A percentile compares a stretch with the other conserved stretches of the same genome.
Evolutionary conservation across 345 rosid genomes (phyloP).

Genomic region (Viola odorata): DNA sequence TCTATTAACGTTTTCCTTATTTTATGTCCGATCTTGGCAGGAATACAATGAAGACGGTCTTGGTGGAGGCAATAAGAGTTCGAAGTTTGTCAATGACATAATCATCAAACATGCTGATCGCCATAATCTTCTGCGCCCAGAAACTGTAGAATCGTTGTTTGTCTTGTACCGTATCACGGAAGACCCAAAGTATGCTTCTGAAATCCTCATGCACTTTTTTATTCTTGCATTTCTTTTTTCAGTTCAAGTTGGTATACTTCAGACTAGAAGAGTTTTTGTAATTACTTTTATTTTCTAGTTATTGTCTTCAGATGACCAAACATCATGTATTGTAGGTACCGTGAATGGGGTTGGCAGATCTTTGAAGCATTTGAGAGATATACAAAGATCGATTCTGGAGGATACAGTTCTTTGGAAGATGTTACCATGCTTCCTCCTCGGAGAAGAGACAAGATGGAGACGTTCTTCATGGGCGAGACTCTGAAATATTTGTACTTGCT

Average conservation of each 20-base stretch:
- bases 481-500: constrained; percentile 86
- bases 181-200: constrained; percentile 60
- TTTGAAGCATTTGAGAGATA: constrained; percentile 86
- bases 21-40: constrained; percentile 38
- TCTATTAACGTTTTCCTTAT: constrained; percentile 9
- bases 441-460: constrained; percentile 89
- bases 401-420: constrained; percentile 76
- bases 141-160: constrained; percentile 93
- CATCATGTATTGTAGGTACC: constrained; percentile 44
- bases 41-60: constrained; percentile 71
- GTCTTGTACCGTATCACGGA: constrained; percentile 77
- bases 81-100: constrained; percentile 67
- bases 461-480: constrained; percentile 89
- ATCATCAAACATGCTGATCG: constrained; percentile 81
- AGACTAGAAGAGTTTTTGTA: not conserved
- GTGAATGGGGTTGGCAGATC: constrained; percentile 97
- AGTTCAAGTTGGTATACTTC: not conserved
- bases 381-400: constrained; percentile 77
- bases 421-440: constrained; percentile 79
- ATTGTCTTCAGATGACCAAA: constrained; percentile 1
- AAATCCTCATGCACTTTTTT: not conserved
- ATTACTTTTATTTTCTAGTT: not conserved
- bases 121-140: constrained; percentile 93
- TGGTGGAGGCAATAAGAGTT: constrained; percentile 88
- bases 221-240: constrained; percentile 10